Base-by-base conservation (phyloP, 345 rosid species). In the Eucalyptus curtisii region DNA sequence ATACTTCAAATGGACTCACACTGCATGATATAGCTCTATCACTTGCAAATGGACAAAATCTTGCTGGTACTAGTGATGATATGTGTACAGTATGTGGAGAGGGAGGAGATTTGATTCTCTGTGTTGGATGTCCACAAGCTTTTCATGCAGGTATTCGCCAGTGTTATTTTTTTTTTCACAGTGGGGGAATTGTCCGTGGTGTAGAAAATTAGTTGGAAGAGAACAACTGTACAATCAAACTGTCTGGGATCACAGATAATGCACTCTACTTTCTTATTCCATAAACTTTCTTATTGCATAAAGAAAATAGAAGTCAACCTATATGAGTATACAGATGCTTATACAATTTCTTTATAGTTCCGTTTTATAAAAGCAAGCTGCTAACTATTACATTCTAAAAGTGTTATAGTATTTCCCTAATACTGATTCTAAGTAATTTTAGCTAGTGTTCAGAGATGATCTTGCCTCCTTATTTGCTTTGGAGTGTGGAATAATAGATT, bases 21-120 rank as follows among this genome's bases (percentile, higher is more conserved):
- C 97, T 98, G 90, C 99, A 98, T 91, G 99, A 98, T 90, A 94
- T 98, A 93, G 99, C 99, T 86, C 92, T 94, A 68, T 93, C 96
- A 52, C 90, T 97, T 93, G 95, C 97, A 49, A 95, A 93, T 93
- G 99, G 99, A 89, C 98, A 95, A 90, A 92, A 91, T 86, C 85
- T 94, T 92, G 92, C 94, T 84, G 97, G 96, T 90, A 89, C 90
- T 82, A 95, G 96, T 92, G 98, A 97, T 93, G 97, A 95, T 92
- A 95, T 95, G 96, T 98, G 99, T 88, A 90, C 98, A 52, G 88
- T 93, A 79, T 98, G 99, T 93, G 99, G 99, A 80, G 94, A 93
- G 90, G 96, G 97, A 89, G 99, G 97, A 87, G 93, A 92, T 91
- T 93, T 98, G 86, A 89, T 97, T 57, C 94, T 94, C 89, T 98